Base-by-base conservation (phyloP, 1,139 yeast genomes). In the Geotrichum restrictum region DNA sequence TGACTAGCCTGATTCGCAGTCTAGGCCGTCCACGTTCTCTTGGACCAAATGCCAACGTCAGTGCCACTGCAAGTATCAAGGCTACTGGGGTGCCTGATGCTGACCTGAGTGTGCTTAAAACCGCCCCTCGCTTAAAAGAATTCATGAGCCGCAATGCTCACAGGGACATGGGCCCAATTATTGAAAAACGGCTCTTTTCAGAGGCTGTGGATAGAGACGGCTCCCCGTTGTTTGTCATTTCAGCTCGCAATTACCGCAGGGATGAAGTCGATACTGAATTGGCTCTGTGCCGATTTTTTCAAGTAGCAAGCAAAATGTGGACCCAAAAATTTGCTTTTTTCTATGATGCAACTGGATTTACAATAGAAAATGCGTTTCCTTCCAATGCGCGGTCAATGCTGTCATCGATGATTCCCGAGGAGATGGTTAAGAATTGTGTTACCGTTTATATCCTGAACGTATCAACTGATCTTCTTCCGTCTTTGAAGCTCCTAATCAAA, bases 161-260 rank as follows among this genome's bases (percentile, higher is more conserved):
- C 49, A 76, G 77, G 50, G 82, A 82, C 57, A 69, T 78, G 33
- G 80, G 78, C 10, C 67, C 71, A 3, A 63, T 73, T 2, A 64
- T 71, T 24, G 77, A 78, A 22, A 68, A 70, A 18, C 74, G 79
- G 0, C 73, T 83, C 39, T 76, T 85, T 7, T 82, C 79, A 52
- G 88, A 80, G 58, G 79, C 86, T 0, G 79, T 85, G 18, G 79
- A 84, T 50, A 73, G 77, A 45, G 95, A 87, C 64, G 96, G 95
- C 6, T 70, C 80, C 0, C 95, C 95, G 0, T 75, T 82, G 22
- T 71, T 87, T 22, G 81, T 85, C 1, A 64, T 86, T 14, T 78
- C 82, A 40, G 73, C 79, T 54, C 65, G 71, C 43, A 70, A 74
- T 56, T 67, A 80, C 59, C 62, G 72, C 46, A 68, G 78, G 24